Evolutionary conservation across 2,329 filamentous ascomycete species (phyloP).

Genomic region (Pseudocercospora fijiensis): DNA sequence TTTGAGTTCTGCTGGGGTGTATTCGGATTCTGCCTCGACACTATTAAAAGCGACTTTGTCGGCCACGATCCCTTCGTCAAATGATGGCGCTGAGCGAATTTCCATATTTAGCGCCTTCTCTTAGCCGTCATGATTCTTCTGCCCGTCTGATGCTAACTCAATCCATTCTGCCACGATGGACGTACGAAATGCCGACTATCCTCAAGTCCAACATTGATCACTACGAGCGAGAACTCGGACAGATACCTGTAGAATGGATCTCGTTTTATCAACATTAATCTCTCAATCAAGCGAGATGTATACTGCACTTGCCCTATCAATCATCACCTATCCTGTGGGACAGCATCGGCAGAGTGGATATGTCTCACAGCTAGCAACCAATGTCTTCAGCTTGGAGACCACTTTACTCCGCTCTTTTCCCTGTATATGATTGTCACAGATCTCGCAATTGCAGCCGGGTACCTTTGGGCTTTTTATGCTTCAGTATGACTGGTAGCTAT

Average conservation of each 20-base stretch:
- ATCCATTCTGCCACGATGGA: neutral
- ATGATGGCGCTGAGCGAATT: neutral
- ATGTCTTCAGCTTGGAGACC: too few species aligned
- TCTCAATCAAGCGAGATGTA: neutral
- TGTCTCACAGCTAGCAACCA: too few species aligned
- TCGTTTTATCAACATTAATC: neutral
- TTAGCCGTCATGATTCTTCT: neutral
- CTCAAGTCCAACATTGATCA: neutral
- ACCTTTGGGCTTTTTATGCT: too few species aligned
- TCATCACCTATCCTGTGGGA: neutral
- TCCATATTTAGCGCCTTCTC: neutral
- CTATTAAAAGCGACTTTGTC: constrained; percentile 15
- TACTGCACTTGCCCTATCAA: neutral
- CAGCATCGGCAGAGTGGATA: neutral
- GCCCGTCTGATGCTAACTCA: neutral
- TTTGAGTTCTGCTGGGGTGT: constrained; percentile 8
- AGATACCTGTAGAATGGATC: neutral
- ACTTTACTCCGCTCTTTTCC: too few species aligned
- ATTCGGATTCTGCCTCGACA: constrained; percentile 12
- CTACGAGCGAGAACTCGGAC: neutral
- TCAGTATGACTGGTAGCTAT: too few species aligned
- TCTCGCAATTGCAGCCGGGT: too few species aligned
- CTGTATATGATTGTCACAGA: too few species aligned
- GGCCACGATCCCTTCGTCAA: constrained; percentile 6
- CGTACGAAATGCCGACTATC: neutral